A percentile compares a stretch with the other conserved stretches of the same genome.
phyloP scores from a whole-genome alignment of 352 stramenopile species.

The Pythium brassicae region DNA sequence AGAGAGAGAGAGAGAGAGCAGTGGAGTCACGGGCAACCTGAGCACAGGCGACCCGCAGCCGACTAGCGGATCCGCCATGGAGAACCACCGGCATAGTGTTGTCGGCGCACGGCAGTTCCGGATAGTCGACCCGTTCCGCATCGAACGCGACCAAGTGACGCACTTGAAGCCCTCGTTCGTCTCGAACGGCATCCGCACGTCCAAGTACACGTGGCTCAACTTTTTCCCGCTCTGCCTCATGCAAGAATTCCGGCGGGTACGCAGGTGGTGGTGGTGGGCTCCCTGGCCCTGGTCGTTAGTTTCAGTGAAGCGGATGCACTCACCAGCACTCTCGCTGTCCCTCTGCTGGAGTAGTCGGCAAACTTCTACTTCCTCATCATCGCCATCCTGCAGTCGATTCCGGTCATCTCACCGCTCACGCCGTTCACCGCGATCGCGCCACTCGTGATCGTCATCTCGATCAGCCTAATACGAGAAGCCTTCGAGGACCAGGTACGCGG shows the following conservation, averaged over 20 bases:
- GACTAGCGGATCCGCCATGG: not conserved
- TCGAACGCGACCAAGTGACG: constrained; percentile 45
- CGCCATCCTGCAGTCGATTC: constrained; percentile 79
- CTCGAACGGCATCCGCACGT: constrained; percentile 83
- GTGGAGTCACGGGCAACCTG: no score
- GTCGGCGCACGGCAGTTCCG: constrained; percentile 30
- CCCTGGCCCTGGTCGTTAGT: not conserved
- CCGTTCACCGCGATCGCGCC: constrained; percentile 68
- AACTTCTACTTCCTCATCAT: constrained; percentile 67
- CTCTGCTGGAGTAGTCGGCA: constrained; percentile 47
- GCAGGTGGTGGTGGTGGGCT: not conserved
- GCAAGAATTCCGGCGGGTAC: constrained; percentile 83
- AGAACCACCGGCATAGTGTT: constrained; percentile 16
- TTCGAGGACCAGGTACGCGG: constrained; percentile 72
- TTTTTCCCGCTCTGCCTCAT: constrained; percentile 65
- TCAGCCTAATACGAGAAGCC: constrained; percentile 74
- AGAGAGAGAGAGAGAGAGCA: no score
- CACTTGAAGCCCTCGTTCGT: constrained; percentile 52
- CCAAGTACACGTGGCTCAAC: constrained; percentile 88
- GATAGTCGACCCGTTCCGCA: constrained; percentile 60
- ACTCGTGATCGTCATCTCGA: constrained; percentile 77
- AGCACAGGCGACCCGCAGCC: not conserved
- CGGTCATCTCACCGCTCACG: constrained; percentile 50
- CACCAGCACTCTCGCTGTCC: not conserved
- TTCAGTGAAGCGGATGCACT: constrained; percentile 17